Evolutionary conservation across 2,329 filamentous ascomycete genomes (phyloP), one percentile per base, ranked within the genome.

Genomic region (Cordyceps javanica): DNA sequence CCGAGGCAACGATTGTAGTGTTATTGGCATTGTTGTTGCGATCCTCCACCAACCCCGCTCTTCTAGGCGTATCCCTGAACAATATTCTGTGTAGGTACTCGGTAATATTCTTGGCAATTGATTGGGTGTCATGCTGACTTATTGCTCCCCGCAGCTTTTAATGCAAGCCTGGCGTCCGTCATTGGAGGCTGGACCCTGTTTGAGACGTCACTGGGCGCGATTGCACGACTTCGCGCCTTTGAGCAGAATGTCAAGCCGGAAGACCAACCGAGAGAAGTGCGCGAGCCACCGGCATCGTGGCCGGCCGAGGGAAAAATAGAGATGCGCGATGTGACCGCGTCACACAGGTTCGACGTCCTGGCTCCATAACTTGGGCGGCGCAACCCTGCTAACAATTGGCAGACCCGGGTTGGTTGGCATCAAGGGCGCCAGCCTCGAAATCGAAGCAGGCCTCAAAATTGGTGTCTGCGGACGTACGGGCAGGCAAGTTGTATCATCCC

Each of bases 381-480:
- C 26, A 36, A 21, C 5, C 36, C 13, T 32, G 34, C 59, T 60
- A 30, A 42, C 45, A 49, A 38, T 60, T 60, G 7, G 32, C 49
- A 1, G 61, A 61, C n/a, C 61, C 61, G 10, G 68, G 68, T 0
- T 62, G 23, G 3, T 51, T 38, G 46, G 46, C n/a, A 50, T 75
- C 0, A 61, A 67, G 1, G 53, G 64, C n/a, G 41, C 74, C 1
- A 66, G 55, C 13, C 50, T 76, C 0, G 58, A 60, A 0, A 67
- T 76, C 19, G 25, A 59, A 0, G 55, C 69, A 0, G 72, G 74
- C 0, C 68, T 72, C 30, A 73, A 72, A 32, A 64, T 76, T 7
- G 74, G 70, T 13, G 67, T 76, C 9, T 75, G 72, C 36, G 83
- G 82, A 0, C 70, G 75, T 1, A 74, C 70, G 2, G 74, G 73